phyloP scores from a whole-genome alignment of 768 basidiomycete genomes.

The Hygrophoropsis aurantiaca region DNA sequence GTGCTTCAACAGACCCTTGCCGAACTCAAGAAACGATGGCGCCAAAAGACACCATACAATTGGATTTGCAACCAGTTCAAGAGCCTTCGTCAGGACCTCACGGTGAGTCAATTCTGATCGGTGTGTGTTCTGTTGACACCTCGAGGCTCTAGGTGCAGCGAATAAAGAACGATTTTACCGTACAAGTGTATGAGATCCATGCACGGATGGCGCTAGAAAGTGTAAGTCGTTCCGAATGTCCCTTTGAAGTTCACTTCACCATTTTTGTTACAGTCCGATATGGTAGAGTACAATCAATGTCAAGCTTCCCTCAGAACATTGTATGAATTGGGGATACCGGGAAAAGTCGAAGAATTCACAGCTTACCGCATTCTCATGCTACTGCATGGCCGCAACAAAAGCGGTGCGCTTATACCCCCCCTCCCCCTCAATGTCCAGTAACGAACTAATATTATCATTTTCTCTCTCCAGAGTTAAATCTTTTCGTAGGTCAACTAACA shows the following conservation, averaged over 20 bases:
- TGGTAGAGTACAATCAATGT: conserved; percentile 99
- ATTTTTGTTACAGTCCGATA: conserved; percentile 65
- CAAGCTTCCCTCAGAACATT: conserved; percentile 86
- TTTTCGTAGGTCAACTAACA: conserved; percentile 97
- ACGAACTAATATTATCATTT: background rate
- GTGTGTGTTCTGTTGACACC: conserved; percentile 9
- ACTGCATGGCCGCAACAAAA: conserved; percentile 88
- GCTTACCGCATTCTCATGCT: conserved; percentile 98
- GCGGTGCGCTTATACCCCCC: conserved; percentile 57
- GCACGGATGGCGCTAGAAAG: conserved; percentile 95
- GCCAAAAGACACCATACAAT: conserved; percentile 67
- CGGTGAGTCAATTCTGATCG: conserved; percentile 56
- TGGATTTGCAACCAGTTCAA: conserved; percentile 99
- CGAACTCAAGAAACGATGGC: conserved; percentile 88
- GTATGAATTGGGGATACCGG: conserved; percentile 91
- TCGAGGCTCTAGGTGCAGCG: conserved; percentile 77
- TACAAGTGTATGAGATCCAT: conserved; percentile 97
- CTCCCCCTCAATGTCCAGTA: conserved; percentile 1
- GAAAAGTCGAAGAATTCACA: conserved; percentile 93
- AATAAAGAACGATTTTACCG: conserved; percentile 98
- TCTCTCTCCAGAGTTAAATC: conserved; percentile 77
- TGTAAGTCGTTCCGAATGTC: conserved; percentile 42
- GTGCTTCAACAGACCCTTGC: conserved; percentile 82
- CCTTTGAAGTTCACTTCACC: conserved; percentile 10
- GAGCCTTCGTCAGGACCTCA: conserved; percentile 94